Evolutionary conservation across 1,139 yeast species (phyloP), one percentile per base, ranked within the genome.

Genomic region (Saccharomyces hybrid): DNA sequence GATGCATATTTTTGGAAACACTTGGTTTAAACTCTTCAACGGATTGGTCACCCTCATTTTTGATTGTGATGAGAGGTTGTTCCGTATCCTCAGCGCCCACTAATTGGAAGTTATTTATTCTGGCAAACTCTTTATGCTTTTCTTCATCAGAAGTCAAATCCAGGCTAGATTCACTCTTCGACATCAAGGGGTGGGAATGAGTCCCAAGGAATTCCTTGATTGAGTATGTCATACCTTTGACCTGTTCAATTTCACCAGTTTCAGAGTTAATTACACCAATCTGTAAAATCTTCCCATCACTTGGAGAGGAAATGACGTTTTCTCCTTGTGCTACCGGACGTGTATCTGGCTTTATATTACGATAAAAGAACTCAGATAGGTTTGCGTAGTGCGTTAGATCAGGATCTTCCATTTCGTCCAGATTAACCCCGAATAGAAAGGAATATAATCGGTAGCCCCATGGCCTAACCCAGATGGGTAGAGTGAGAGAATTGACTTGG

Each of bases 171-270:
- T 68, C 68, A 55, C 63, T 62, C 34, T 59, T 63, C 7, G 61
- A 57, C 63, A 61, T 59, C 55, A 64, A 53, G 5, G 70, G 69
- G 53, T 66, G 66, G 1, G 67, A 57, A 54, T 68, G 71, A 47
- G 85, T 77, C 2, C 99, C 99, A 51, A 95, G 77, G 53, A 95
- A 80, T 6, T 96, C 95, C 62, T 88, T 95, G 14, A 93, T 79
- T 1, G 96, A 85, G 69, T 95, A 95, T 0, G 96, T 88, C 80
- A 93, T 82, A 7, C 99, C 99, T 72, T 95, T 95, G 50, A 95
- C 98, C 69, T 93, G 98, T 71, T 93, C 98, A 56, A 95, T 90
- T 63, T 86, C 88, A 46, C 96, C 95, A 61, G 84, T 78, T 55
- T 84, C 85, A 1, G 71, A 62, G 56, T 76, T 72, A 53, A 91